Evolutionary conservation across 2,329 filamentous ascomycete species (phyloP).

Genomic region (Aspergillus ochraceoroseus): DNA sequence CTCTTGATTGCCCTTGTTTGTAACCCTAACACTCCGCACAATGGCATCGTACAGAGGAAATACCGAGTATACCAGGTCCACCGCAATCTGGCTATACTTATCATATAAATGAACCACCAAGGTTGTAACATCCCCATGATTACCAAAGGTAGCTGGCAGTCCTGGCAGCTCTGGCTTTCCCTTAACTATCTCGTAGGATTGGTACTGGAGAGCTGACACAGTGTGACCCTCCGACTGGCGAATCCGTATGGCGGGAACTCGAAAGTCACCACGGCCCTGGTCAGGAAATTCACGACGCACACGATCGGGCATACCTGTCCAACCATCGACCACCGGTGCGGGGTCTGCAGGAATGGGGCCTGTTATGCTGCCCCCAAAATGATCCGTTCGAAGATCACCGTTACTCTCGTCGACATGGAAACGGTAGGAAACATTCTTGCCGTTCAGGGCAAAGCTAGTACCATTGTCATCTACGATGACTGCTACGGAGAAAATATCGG

Average conservation of each 20-base stretch:
- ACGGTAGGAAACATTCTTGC: constrained; percentile 55
- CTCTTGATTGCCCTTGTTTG: constrained; percentile 52
- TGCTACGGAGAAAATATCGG: no score
- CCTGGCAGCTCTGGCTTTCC: constrained; percentile 56
- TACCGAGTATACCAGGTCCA: constrained; percentile 59
- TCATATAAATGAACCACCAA: constrained; percentile 56
- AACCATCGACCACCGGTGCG: constrained; percentile 45
- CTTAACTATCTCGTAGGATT: constrained; percentile 51
- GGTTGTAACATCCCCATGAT: constrained; percentile 54
- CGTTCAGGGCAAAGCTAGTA: constrained; percentile 54
- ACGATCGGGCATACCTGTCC: constrained; percentile 50
- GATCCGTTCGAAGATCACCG: constrained; percentile 56
- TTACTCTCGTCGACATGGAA: constrained; percentile 57
- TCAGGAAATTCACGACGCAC: constrained; percentile 60
- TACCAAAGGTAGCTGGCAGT: constrained; percentile 57
- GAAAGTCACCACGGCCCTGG: constrained; percentile 59
- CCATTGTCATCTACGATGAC: constrained; percentile 54
- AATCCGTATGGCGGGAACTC: constrained; percentile 58
- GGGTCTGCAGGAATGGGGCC: constrained; percentile 49
- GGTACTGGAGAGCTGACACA: constrained; percentile 55
- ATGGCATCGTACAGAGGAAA: constrained; percentile 60
- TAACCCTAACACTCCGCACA: constrained; percentile 57
- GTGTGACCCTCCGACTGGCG: constrained; percentile 56
- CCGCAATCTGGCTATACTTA: constrained; percentile 54
- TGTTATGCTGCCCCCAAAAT: constrained; percentile 55